Percentiles rank a stretch among this genome's conserved stretches.
phyloP scores from a whole-genome alignment of 192 early-diverging fungal genomes.

The Backusella circina region DNA sequence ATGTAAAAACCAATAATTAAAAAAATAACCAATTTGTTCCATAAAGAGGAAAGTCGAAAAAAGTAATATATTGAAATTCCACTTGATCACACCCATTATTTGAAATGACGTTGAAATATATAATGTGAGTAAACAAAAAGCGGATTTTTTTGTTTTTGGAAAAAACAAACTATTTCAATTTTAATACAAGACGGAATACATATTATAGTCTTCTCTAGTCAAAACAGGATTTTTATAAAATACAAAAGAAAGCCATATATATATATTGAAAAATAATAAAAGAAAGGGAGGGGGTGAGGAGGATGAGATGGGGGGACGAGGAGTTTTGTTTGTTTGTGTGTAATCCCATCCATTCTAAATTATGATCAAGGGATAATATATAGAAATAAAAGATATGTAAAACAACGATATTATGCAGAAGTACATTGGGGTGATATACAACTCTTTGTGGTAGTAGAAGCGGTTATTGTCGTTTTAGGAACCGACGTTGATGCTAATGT shows the following conservation, averaged over 20 bases:
- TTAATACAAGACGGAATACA: background rate
- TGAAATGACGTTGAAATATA: background rate
- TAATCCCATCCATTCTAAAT: background rate
- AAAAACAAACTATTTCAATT: background rate
- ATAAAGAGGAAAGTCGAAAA: background rate
- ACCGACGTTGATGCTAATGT: background rate
- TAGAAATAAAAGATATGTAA: background rate
- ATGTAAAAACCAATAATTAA: background rate
- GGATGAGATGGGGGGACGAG: background rate
- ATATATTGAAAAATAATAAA: background rate
- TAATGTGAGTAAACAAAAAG: background rate
- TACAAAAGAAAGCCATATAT: background rate
- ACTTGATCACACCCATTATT: background rate
- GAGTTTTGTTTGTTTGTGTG: background rate
- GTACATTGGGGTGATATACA: background rate
- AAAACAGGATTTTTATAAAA: background rate
- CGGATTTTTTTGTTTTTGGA: background rate
- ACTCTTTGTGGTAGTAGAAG: background rate
- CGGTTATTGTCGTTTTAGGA: background rate
- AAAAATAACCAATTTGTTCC: constrained; percentile 2
- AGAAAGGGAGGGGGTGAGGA: background rate
- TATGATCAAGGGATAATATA: background rate
- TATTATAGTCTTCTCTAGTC: background rate
- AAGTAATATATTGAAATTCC: background rate
- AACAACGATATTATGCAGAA: background rate